Base-by-base conservation (phyloP, 2,329 filamentous ascomycete species). In the Grosmannia serpens region DNA sequence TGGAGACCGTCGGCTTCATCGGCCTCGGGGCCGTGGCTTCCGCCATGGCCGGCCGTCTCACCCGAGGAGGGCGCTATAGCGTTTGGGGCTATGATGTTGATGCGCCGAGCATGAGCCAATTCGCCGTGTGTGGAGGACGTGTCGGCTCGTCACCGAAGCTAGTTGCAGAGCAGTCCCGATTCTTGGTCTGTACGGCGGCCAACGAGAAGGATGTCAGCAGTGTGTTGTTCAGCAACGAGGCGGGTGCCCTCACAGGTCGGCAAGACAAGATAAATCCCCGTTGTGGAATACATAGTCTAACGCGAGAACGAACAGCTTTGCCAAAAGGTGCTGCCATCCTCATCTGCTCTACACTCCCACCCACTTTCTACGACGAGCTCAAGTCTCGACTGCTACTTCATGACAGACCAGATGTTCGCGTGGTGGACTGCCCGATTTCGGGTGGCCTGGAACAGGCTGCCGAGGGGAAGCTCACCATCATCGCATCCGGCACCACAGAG, bases 21-120 rank as follows among this genome's bases (percentile, higher is more conserved):
- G 87, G 87, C 74, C 83, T 90, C 2, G 87, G 87, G 59, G 86
- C 86, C 70, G 89, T 90, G 86, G 87, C 87, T 66, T 87, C 88
- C 69, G 87, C 86, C 66, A 89, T 90, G 86, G 87, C 87, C 62
- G 86, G 81, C 61, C 80, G 89, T 67, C 79, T 90, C 52, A 75
- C 89, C 65, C 82, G 83, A 63, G 73, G 80, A 62, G 84, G 84
- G 58, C 79, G 59, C 22, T 87, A 86, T 69, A 62, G 74, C 22
- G 85, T 89, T 26, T 84, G 80, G 22, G 86, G 86, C 56, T 89
- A 83, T 68, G 87, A 90, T 66, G 79, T 89, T 44, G 88, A 81
- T 72, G 74, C 75, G 2, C 82, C 84, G 7, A 83, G 85, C 0
- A 76, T 89, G 27, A 80, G 86, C 58, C 79, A 78, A 26, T 88